Evolutionary conservation across 2,329 filamentous ascomycete species (phyloP).

Genomic region (Helotiales sp.): DNA sequence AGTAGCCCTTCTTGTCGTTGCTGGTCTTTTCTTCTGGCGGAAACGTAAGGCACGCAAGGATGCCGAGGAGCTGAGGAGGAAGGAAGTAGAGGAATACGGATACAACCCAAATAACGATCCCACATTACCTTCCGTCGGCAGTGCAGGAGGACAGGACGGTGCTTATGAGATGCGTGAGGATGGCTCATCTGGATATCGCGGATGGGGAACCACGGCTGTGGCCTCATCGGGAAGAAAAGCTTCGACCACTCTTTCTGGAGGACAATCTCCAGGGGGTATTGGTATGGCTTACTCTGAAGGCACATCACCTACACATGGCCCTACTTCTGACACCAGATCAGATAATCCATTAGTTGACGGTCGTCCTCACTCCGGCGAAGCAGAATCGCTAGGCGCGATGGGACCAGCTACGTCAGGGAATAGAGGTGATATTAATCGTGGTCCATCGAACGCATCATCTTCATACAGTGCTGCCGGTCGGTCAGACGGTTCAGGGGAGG

Average conservation of each 20-base stretch:
- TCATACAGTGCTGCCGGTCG: conserved; percentile 82
- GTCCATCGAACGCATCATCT: conserved; percentile 93
- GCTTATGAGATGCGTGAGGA: conserved; percentile 78
- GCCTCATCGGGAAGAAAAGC: conserved; percentile 76
- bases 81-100: conserved; percentile 95
- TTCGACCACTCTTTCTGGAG: conserved; percentile 85
- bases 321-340: conserved; percentile 67
- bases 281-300: conserved; percentile 72
- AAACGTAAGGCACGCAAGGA: conserved; percentile 83
- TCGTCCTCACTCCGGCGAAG: conserved; percentile 58
- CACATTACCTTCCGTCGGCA: conserved; percentile 63
- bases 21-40: conserved; percentile 82
- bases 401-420: conserved; percentile 70
- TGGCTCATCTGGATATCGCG: conserved; percentile 77
- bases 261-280: conserved; percentile 51
- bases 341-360: conserved; percentile 62
- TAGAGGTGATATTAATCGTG: conserved; percentile 75
- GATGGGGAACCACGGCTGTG: conserved; percentile 80
- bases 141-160: conserved; percentile 46
- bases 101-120: conserved; percentile 98
- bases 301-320: conserved; percentile 65
- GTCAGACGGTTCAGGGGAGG: conserved; percentile 67
- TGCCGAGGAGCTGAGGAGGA: conserved; percentile 83
- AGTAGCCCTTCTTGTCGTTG: conserved; percentile 76
- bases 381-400: conserved; percentile 81